Conservation (phyloP, 2,329 filamentous ascomycete genomes). For the Amphichorda felina region DNA sequence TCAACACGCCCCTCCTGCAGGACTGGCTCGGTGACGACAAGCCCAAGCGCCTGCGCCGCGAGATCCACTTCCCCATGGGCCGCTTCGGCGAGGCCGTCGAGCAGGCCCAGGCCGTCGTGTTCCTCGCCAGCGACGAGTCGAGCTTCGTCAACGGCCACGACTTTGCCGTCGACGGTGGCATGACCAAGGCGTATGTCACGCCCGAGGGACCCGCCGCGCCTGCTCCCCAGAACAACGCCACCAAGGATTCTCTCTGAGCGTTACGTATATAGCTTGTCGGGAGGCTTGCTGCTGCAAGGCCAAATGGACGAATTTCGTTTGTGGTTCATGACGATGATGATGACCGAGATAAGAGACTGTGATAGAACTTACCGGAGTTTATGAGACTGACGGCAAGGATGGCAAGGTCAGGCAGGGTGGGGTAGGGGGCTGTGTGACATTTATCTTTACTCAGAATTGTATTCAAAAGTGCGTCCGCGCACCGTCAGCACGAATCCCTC, state of each 20-base stretch:
- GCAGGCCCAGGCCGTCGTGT: slow-evolving; percentile 81
- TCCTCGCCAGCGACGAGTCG: slow-evolving; percentile 77
- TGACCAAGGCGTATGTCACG: slow-evolving; percentile 84
- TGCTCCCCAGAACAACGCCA: slow-evolving; percentile 49
- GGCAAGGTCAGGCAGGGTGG: too few relatives aligned
- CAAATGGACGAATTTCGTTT: too few relatives aligned
- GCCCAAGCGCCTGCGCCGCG: slow-evolving; percentile 68
- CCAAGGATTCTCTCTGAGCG: slow-evolving; percentile 27
- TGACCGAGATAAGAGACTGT: background rate
- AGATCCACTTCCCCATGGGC: slow-evolving; percentile 81
- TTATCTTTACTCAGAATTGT: too few relatives aligned
- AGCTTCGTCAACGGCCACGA: slow-evolving; percentile 86
- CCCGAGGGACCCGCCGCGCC: slow-evolving; percentile 44
- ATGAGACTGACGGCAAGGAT: too few relatives aligned
- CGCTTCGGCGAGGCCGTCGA: slow-evolving; percentile 90
- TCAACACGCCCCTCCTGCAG: slow-evolving; percentile 86
- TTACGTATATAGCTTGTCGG: background rate
- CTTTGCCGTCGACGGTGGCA: slow-evolving; percentile 90
- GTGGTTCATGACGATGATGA: background rate
- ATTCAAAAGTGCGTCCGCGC: too few relatives aligned
- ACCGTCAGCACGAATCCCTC: too few relatives aligned
- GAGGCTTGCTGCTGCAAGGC: background rate
- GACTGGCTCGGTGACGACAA: slow-evolving; percentile 86
- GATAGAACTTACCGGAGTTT: too few relatives aligned
- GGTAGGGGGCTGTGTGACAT: too few relatives aligned